These are phyloP conservation scores for Leccinum variicolor DNA, from an alignment of 768 basidiomycete genomes.

Conservation along the genomic window DNA sequence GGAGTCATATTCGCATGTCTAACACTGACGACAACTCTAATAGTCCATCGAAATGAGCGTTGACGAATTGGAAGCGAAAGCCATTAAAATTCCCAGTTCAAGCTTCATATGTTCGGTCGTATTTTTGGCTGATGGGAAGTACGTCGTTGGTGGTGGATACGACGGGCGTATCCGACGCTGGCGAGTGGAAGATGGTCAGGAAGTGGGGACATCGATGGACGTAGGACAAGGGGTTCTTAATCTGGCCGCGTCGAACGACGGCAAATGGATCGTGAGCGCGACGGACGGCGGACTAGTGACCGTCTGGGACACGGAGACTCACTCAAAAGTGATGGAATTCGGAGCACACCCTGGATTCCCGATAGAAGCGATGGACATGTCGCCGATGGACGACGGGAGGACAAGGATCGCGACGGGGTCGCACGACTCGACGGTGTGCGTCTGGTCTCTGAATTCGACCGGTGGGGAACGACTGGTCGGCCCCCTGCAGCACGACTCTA, in stretches of 20 bases:
- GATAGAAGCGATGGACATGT: slow-evolving; percentile 6
- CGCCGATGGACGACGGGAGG: slow-evolving; percentile 6
- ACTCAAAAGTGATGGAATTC: neutral
- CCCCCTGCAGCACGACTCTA: neutral
- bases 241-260: slow-evolving; percentile 1
- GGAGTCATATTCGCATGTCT: neutral
- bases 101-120: neutral
- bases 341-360: neutral
- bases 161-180: slow-evolving; percentile 1
- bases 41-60: neutral
- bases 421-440: slow-evolving; percentile 2
- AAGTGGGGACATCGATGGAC: neutral
- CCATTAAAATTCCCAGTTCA: neutral
- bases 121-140: slow-evolving; percentile 1
- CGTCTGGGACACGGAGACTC: slow-evolving; percentile 3
- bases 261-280: slow-evolving; percentile 8
- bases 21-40: neutral
- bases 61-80: neutral
- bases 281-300: neutral
- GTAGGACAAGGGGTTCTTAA: neutral
- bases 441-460: neutral
- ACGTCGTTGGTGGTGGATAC: slow-evolving; percentile 2
- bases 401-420: slow-evolving; percentile 7
- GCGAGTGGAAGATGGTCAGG: neutral
- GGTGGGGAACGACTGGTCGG: slow-evolving; percentile 1